Conservation (phyloP, 73 alveolate genomes). For the Paramecium primaurelia region DNA sequence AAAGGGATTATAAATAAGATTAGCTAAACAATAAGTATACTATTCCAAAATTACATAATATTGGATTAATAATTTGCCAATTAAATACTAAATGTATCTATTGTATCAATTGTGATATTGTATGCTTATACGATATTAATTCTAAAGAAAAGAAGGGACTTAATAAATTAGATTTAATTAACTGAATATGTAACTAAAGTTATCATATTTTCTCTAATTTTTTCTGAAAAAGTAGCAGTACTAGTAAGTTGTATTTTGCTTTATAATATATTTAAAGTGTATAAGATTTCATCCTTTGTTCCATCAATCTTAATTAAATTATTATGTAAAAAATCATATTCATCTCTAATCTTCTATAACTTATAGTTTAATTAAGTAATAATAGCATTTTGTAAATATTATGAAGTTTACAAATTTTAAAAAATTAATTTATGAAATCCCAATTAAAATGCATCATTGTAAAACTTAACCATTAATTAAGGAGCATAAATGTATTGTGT, state of each 20-base stretch:
- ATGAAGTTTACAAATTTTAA: background rate
- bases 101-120: background rate
- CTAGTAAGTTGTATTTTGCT: background rate
- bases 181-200: background rate
- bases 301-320: background rate
- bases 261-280: background rate
- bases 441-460: background rate
- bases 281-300: background rate
- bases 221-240: background rate
- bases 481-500: background rate
- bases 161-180: background rate
- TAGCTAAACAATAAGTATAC: background rate
- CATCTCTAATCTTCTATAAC: background rate
- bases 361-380: background rate
- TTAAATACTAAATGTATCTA: background rate
- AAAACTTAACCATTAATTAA: background rate
- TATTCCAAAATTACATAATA: background rate
- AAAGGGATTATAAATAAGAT: background rate
- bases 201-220: background rate
- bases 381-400: background rate
- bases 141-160: background rate
- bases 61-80: background rate
- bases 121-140: background rate
- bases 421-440: background rate
- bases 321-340: background rate